Evolutionary conservation across 768 basidiomycete species (phyloP), one percentile per base, ranked within the genome.

Genomic region (Pulveroboletus sp.): DNA sequence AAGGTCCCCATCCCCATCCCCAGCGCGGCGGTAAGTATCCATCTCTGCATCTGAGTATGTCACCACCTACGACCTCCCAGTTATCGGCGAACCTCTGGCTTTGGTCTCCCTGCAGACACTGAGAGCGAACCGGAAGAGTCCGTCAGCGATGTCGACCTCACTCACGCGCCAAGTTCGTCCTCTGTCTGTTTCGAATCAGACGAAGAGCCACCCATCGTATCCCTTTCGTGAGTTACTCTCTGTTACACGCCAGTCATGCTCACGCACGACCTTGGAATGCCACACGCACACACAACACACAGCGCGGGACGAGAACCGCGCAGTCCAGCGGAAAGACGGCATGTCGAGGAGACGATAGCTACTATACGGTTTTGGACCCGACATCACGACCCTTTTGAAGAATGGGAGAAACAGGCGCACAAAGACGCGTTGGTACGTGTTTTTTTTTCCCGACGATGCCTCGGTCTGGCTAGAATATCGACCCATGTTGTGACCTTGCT

Each of bases 91-190:
- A 67, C 71, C 5, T 81, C 79, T 13, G 78, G 78, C 6, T 84
- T 80, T 57, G 80, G 80, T 14, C 62, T 81, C 5, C 74, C 74
- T 28, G 75, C 77, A 6, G 78, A 80, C 49, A 81, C 79, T 8
- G 65, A 71, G 24, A 67, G 59, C 43, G 63, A 65, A 17, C 38
- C 47, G n/a, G 67, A 64, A 3, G 58, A 63, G 11, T 61, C 66
- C 14, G 60, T 69, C 37, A 71, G 71, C 39, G 76, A 76, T 37
- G 70, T 65, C 1, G 74, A 74, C 6, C 21, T 21, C 21, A 21
- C 2, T 4, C 44, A 55, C 61, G n/a, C 56, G 24, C 56, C 58
- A 7, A 58, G 53, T 10, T 62, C 68, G 0, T 66, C 65, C 50
- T 69, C 74, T 11, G 65, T 72, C 49, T 69, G 64, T 38, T 73